phyloP scores from a whole-genome alignment of 2,329 filamentous ascomycete species.

The Alternaria sp. region DNA sequence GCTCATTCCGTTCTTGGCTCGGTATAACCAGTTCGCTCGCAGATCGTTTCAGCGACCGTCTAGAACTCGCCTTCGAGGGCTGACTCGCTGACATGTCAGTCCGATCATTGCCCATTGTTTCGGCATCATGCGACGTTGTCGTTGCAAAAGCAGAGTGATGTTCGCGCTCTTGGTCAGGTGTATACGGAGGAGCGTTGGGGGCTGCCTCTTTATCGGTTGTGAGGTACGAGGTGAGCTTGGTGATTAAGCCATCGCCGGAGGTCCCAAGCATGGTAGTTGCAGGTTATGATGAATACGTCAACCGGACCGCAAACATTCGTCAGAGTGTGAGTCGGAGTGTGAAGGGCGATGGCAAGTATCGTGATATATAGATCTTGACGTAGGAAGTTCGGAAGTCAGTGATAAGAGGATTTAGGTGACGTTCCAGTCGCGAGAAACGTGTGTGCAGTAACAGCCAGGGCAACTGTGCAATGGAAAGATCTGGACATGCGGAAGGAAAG shows the following conservation, averaged over 20 bases:
- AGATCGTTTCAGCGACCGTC: neutral
- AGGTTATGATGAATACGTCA: neutral
- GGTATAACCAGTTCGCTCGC: neutral
- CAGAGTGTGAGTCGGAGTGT: neutral
- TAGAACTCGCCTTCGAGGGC: neutral
- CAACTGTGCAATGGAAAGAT: neutral
- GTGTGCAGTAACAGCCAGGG: neutral
- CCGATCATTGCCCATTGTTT: neutral
- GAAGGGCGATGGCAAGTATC: neutral
- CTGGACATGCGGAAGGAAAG: neutral
- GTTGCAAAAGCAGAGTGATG: neutral
- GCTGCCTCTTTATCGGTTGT: neutral
- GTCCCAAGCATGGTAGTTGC: neutral
- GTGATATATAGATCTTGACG: neutral
- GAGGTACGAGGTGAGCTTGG: slow-evolving; percentile 9
- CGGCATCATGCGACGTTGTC: neutral
- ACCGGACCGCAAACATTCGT: neutral
- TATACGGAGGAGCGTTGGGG: neutral
- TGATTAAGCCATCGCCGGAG: slow-evolving; percentile 6
- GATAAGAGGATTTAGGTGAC: neutral
- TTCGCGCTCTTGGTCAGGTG: neutral
- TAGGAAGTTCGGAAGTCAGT: neutral
- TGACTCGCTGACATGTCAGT: neutral
- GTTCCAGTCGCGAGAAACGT: neutral
- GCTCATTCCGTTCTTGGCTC: neutral